phyloP scores from a whole-genome alignment of 176 grass and related monocot species.

The Carex littledalei region DNA sequence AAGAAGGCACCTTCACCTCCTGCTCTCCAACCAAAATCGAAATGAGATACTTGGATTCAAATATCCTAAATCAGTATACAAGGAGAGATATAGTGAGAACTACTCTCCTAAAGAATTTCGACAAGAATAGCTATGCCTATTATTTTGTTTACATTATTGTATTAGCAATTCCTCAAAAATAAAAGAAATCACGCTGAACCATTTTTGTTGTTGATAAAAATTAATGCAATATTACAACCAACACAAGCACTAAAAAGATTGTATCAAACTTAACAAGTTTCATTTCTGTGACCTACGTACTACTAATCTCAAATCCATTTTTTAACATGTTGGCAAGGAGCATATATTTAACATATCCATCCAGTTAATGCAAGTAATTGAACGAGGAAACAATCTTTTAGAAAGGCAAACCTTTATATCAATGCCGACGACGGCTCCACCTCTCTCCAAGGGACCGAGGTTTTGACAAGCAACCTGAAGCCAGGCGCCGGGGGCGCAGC shows the following conservation, averaged over 20 bases:
- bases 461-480: slow-evolving; percentile 82
- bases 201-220: background rate
- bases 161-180: too few species aligned
- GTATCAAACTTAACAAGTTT: background rate
- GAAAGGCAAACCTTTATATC: slow-evolving; percentile 56
- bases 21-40: slow-evolving; percentile 49
- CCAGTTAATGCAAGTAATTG: background rate
- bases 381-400: background rate
- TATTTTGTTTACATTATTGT: too few species aligned
- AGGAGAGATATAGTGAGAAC: too few species aligned
- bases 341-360: background rate
- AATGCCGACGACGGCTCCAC: slow-evolving; percentile 57
- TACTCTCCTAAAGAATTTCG: too few species aligned
- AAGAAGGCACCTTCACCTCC: slow-evolving; percentile 78
- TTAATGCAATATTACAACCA: background rate
- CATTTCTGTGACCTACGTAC: background rate
- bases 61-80: background rate
- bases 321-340: background rate
- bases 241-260: background rate
- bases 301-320: background rate
- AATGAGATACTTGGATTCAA: background rate
- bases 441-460: slow-evolving; percentile 60
- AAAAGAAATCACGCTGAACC: background rate
- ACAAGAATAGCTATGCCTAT: too few species aligned
- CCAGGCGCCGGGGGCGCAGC: slow-evolving; percentile 75